Evolutionary conservation across 129 eudicot species (phyloP).

Genomic region (Helichrysum umbraculigerum): DNA sequence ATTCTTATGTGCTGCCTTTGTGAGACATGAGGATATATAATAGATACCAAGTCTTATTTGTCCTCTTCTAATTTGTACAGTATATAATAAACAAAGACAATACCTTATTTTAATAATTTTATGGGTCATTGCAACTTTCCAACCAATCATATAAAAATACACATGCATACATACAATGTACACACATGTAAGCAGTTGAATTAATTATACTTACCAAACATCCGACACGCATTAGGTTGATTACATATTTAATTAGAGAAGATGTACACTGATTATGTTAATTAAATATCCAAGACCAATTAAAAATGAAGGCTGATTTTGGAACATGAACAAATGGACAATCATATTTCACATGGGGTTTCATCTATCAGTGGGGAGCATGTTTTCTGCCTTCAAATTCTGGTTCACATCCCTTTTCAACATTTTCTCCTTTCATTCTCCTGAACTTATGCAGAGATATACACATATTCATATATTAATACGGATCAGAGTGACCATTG

Average conservation of each 20-base stretch:
- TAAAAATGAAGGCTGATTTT: constrained; percentile 2
- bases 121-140: background rate
- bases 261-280: background rate
- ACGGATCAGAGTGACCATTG: too few species aligned
- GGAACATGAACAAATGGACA: constrained; percentile 2
- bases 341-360: constrained; percentile 16
- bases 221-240: background rate
- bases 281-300: background rate
- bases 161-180: background rate
- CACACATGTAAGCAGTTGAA: background rate
- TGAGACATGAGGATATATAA: constrained; percentile 34
- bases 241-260: background rate
- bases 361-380: constrained; percentile 15
- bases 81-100: background rate
- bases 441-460: background rate
- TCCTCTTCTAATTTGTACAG: background rate
- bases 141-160: background rate
- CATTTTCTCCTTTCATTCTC: background rate
- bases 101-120: background rate
- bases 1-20: constrained; percentile 19
- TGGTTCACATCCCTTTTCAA: background rate
- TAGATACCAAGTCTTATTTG: background rate
- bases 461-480: background rate
- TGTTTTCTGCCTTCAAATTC: constrained; percentile 4
- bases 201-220: background rate